A percentile compares a stretch with the other conserved stretches of the same genome.
Conservation (phyloP, 768 basidiomycete genomes). For the Trametopsis cervina region DNA sequence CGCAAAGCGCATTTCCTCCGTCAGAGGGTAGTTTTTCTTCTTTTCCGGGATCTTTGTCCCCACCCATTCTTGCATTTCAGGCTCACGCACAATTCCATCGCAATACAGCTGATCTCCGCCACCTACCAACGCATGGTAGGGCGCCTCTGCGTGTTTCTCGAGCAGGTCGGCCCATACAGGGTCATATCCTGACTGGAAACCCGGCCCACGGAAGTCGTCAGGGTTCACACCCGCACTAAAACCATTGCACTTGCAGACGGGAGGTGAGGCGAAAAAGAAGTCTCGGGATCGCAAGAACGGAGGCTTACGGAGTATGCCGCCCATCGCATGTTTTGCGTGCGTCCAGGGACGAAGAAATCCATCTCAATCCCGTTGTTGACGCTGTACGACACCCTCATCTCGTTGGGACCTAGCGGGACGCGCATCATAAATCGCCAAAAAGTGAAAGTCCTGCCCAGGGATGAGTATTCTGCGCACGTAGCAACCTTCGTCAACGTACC, state of each 20-base stretch:
- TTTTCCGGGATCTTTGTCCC: conserved; percentile 45
- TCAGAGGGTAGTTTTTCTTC: conserved; percentile 54
- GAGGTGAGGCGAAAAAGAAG: neutral
- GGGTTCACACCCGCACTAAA: conserved; percentile 87
- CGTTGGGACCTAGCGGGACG: conserved; percentile 61
- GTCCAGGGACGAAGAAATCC: conserved; percentile 78
- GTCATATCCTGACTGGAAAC: conserved; percentile 77
- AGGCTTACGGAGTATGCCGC: conserved; percentile 72
- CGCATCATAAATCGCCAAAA: conserved; percentile 93
- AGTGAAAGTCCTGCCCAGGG: conserved; percentile 61
- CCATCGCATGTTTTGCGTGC: conserved; percentile 82
- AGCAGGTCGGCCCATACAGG: conserved; percentile 95
- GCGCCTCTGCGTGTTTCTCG: conserved; percentile 65
- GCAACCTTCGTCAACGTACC: conserved; percentile 19
- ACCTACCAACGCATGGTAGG: conserved; percentile 89
- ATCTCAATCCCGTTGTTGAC: conserved; percentile 76
- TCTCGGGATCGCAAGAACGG: conserved; percentile 8
- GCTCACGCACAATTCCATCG: conserved; percentile 76
- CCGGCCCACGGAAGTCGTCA: conserved; percentile 77
- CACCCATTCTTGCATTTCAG: conserved; percentile 86
- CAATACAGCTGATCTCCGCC: conserved; percentile 94
- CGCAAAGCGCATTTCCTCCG: conserved; percentile 62
- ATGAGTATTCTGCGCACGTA: too few relatives aligned
- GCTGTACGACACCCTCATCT: conserved; percentile 75
- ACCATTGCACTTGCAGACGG: conserved; percentile 62